Conservation (phyloP, 108 stramenopile species). For the Cyclostephanos invisitatus region DNA sequence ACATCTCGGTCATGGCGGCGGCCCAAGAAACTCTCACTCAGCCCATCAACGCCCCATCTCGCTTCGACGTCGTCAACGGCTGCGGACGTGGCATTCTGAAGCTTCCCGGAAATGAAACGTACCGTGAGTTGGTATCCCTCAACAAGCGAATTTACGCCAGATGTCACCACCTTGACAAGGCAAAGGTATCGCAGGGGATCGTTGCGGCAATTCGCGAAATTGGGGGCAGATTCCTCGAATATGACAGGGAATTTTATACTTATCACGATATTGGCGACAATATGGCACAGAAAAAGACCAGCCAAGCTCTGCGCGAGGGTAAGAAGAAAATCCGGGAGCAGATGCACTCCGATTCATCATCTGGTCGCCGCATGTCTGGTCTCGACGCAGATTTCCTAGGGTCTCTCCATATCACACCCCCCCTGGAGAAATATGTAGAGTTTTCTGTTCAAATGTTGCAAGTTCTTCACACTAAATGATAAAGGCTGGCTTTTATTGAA, state of each 20-base stretch:
- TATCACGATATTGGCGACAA: slow-evolving; percentile 73
- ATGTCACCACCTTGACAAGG: neutral
- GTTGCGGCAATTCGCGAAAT: slow-evolving; percentile 17
- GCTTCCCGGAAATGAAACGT: slow-evolving; percentile 23
- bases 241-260: slow-evolving; percentile 37
- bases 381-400: neutral
- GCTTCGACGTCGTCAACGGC: slow-evolving; percentile 21
- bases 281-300: slow-evolving; percentile 70
- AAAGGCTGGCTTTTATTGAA: too few species aligned
- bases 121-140: slow-evolving; percentile 11
- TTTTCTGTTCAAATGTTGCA: slow-evolving; percentile 7
- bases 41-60: neutral
- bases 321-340: slow-evolving; percentile 56
- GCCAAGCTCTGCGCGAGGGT: slow-evolving; percentile 45
- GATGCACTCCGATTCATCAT: neutral
- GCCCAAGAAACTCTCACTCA: too few species aligned
- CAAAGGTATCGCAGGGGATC: slow-evolving; percentile 7
- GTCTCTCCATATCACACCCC: neutral
- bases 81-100: slow-evolving; percentile 25
- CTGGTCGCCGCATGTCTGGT: neutral
- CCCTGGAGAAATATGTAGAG: neutral
- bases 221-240: slow-evolving; percentile 65
- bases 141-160: slow-evolving; percentile 5
- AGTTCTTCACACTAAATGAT: neutral
- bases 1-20: too few species aligned